phyloP scores from a whole-genome alignment of 2,329 filamentous ascomycete genomes.

The Neoscytalidium dimidiatum region DNA sequence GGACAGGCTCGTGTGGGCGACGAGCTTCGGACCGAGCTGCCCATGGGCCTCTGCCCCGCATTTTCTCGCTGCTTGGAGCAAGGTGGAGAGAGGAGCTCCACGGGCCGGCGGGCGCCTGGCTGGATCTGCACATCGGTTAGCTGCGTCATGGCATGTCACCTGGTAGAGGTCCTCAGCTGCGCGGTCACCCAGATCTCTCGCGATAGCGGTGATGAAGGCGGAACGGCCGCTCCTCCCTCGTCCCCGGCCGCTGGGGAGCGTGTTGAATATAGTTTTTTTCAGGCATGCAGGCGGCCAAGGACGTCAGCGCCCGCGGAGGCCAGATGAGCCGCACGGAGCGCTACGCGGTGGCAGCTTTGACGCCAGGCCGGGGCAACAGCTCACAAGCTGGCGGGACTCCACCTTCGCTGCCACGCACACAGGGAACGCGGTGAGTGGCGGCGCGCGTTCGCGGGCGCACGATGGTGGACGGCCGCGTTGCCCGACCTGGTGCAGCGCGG shows the following conservation, averaged over 20 bases:
- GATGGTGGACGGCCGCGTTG: background rate
- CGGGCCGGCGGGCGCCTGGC: background rate
- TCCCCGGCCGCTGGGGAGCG: background rate
- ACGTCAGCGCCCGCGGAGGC: background rate
- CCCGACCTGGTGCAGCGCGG: background rate
- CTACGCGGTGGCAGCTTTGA: background rate
- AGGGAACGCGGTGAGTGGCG: conserved; percentile 3
- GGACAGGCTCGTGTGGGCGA: background rate
- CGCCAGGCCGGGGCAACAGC: conserved; percentile 9
- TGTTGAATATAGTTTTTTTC: background rate
- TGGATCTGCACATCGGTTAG: conserved; percentile 2
- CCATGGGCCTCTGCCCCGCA: conserved; percentile 3
- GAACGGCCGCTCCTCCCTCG: background rate
- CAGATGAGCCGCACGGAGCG: background rate
- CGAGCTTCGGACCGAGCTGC: conserved; percentile 8
- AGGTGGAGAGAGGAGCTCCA: conserved; percentile 1
- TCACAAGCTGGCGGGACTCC: conserved; percentile 5
- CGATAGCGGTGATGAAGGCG: background rate
- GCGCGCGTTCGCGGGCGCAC: background rate
- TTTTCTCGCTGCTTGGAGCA: background rate
- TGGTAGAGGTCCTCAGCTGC: background rate
- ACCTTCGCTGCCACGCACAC: background rate
- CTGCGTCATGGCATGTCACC: background rate
- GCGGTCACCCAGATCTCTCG: background rate
- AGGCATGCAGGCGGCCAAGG: background rate